phyloP scores from a whole-genome alignment of 441 rosid genomes.

The Populus hybrid region DNA sequence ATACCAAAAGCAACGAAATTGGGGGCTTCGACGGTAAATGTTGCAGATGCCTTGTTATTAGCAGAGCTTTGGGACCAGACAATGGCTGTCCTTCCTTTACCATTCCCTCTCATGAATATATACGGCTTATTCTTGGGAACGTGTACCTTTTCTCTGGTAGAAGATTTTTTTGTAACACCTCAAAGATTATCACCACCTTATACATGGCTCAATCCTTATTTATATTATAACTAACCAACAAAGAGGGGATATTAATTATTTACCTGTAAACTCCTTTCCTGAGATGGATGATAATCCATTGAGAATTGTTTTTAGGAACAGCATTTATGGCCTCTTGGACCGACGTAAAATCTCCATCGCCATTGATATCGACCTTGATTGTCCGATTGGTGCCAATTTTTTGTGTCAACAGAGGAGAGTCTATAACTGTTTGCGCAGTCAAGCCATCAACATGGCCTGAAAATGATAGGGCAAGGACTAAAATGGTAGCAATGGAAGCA shows the following conservation, averaged over 20 bases:
- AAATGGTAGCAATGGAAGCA: conserved; percentile 19
- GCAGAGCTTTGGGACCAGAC: conserved; percentile 53
- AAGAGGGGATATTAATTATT: not conserved
- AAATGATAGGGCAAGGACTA: conserved; percentile 15
- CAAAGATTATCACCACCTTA: not conserved
- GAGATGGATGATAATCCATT: conserved; percentile 77
- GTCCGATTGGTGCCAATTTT: conserved; percentile 60
- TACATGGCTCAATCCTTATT: too few relatives aligned
- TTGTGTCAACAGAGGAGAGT: conserved; percentile 63
- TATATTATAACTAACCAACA: not conserved
- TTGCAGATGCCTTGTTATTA: conserved; percentile 67
- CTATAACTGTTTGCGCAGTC: conserved; percentile 28
- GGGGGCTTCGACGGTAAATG: conserved; percentile 59
- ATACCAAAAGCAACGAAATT: conserved; percentile 73
- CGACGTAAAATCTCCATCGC: conserved; percentile 64
- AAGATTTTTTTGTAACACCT: too few relatives aligned
- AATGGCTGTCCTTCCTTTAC: conserved; percentile 68
- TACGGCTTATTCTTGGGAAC: conserved; percentile 64
- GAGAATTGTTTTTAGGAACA: conserved; percentile 57
- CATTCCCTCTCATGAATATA: conserved; percentile 92
- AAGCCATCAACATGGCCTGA: conserved; percentile 21
- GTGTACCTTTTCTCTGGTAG: conserved; percentile 64
- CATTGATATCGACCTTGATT: conserved; percentile 74
- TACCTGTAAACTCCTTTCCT: conserved; percentile 84
- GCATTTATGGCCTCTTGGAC: conserved; percentile 75